Evolutionary conservation across 169 alveolate species (phyloP), one percentile per base, ranked within the genome.

Genomic region (Babesia ovis): DNA sequence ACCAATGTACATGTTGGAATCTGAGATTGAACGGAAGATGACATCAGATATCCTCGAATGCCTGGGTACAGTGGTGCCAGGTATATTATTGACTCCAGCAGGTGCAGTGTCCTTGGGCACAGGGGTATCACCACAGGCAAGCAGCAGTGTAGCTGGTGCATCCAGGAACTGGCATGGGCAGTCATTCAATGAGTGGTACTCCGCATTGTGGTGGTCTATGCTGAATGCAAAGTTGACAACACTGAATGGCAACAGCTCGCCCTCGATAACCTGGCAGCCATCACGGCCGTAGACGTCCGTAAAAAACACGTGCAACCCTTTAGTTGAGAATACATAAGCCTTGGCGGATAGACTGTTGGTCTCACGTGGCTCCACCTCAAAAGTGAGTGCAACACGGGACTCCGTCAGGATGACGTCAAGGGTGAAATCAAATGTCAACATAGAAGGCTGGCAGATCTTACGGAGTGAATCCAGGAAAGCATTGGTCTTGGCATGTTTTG

Each of bases 251-350:
- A 71, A 27, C 12, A 59, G 69, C 55, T 79, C 87, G 9, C 37
- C 27, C 77, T 69, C 87, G 20, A 68, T 69, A 29, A 79, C 54
- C 70, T 68, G 85, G 43, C 84, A 50, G 16, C 87, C 87, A 58
- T 69, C 87, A 3, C 87, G 45, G 31, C 87, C 87, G 55, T 41
- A 69, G n/a, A 70, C 56, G 32, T 79, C 87, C 41, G 56, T 41
- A 42, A 53, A n/a, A 42, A 59, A 79, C 14, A 79, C 12, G 61
- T 79, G 87, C 53, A 58, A 16, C 16, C 87, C 87, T 4, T 22
- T 25, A 14, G 58, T 12, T 6, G 80, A 79, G 31, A 60, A 39
- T 8, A 79, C 62, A 29, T 69, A 79, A 39, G 75, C 83, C 69
- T 62, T 79, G 20, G 68, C 76, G 23, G 68, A 37, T 37, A 68